Evolutionary conservation across 2,329 filamentous ascomycete genomes (phyloP).

Genomic region (Aspergillus fructus): DNA sequence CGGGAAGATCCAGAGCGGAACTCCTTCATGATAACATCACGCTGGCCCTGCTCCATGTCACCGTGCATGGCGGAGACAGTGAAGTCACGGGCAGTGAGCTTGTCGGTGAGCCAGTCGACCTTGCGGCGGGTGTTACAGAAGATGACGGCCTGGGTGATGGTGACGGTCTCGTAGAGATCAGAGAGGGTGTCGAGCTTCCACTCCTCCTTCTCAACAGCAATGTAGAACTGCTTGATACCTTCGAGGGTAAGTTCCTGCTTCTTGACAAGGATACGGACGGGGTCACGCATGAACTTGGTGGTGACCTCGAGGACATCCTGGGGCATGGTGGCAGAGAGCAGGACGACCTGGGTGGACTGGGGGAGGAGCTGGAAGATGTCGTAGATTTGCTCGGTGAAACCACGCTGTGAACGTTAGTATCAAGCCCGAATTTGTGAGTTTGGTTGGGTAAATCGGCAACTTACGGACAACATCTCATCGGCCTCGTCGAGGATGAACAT

Average conservation of each 20-base stretch:
- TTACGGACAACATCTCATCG: conserved; percentile 81
- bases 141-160: conserved; percentile 99
- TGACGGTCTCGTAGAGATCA: conserved; percentile 98
- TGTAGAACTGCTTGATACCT: conserved; percentile 99
- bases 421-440: background rate
- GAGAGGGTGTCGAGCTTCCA: conserved; percentile 99
- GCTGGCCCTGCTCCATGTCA: conserved; percentile 97
- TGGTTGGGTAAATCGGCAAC: conserved; percentile 8
- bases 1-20: conserved; percentile 98
- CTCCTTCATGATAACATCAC: conserved; percentile 99
- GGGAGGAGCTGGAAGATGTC: conserved; percentile 99
- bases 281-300: conserved; percentile 99
- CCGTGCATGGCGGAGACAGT: conserved; percentile 99
- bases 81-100: conserved; percentile 97
- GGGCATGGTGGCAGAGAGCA: conserved; percentile 97
- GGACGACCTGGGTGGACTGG: conserved; percentile 96
- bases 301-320: conserved; percentile 99
- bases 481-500: conserved; percentile 99
- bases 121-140: conserved; percentile 99
- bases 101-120: conserved; percentile 99
- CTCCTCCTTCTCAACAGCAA: conserved; percentile 99
- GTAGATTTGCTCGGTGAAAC: conserved; percentile 99
- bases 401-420: conserved; percentile 58
- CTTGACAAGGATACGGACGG: conserved; percentile 98
- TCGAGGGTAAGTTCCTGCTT: conserved; percentile 99